Conservation (phyloP, 805 yeast genomes). For the Zygosaccharomyces bisporus region DNA sequence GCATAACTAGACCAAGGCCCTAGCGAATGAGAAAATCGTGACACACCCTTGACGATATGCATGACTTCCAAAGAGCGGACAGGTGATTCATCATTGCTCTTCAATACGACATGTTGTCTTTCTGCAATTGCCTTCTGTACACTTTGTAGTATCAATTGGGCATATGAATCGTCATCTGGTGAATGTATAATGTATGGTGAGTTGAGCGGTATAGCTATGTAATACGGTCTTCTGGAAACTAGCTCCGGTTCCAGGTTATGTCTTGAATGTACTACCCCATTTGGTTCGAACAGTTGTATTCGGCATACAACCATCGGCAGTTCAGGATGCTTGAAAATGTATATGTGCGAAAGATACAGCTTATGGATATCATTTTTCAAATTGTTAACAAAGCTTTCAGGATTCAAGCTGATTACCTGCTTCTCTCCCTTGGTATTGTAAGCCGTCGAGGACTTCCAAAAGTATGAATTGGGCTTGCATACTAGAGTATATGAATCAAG, state of each 20-base stretch:
- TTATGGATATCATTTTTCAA: slow-evolving; percentile 47
- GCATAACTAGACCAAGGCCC: slow-evolving; percentile 79
- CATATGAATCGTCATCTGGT: slow-evolving; percentile 41
- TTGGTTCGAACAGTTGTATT: slow-evolving; percentile 62
- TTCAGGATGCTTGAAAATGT: slow-evolving; percentile 60
- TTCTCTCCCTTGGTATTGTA: slow-evolving; percentile 27
- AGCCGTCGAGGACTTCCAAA: slow-evolving; percentile 38
- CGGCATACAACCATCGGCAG: slow-evolving; percentile 59
- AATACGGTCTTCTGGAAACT: slow-evolving; percentile 56
- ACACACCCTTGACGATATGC: slow-evolving; percentile 56
- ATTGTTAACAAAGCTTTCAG: slow-evolving; percentile 47
- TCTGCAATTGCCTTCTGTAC: slow-evolving; percentile 50
- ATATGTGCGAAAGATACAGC: slow-evolving; percentile 59
- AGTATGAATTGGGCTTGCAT: slow-evolving; percentile 46
- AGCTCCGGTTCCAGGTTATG: slow-evolving; percentile 37
- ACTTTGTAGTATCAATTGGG: slow-evolving; percentile 56
- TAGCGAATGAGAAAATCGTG: slow-evolving; percentile 56
- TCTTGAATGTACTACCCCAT: slow-evolving; percentile 17
- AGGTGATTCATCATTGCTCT: slow-evolving; percentile 37
- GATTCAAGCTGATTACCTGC: slow-evolving; percentile 40
- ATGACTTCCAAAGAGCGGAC: slow-evolving; percentile 50
- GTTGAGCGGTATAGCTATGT: slow-evolving; percentile 61
- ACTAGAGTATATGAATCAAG: slow-evolving; percentile 63
- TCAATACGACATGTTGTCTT: slow-evolving; percentile 41
- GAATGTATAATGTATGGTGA: slow-evolving; percentile 66